phyloP scores from a whole-genome alignment of 202 grass and related monocot genomes.

The Carex arenaria region DNA sequence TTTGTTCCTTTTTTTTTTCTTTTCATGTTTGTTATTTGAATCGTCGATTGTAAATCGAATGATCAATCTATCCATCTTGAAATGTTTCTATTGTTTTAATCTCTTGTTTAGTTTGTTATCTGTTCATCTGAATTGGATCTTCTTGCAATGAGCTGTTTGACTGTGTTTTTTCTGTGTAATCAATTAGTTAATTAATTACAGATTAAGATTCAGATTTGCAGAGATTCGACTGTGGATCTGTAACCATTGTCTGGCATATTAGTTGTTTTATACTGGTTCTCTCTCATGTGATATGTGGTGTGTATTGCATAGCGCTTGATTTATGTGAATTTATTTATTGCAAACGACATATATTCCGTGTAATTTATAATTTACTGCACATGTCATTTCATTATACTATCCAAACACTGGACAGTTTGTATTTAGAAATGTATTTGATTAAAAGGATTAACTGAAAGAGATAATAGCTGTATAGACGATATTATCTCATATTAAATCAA shows the following conservation, averaged over 20 bases:
- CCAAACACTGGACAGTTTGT: not conserved
- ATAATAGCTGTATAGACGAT: not conserved
- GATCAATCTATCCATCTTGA: conserved; percentile 32
- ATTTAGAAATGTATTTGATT: not conserved
- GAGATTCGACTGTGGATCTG: conserved; percentile 24
- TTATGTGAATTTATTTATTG: conserved; percentile 20
- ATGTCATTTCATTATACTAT: not conserved
- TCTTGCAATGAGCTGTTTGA: conserved; percentile 9
- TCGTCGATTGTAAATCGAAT: conserved; percentile 35
- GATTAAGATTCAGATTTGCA: conserved; percentile 20
- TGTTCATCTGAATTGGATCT: conserved; percentile 28
- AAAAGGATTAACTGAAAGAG: not conserved
- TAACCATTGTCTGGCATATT: conserved; percentile 9
- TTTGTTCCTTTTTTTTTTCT: conserved; percentile 21
- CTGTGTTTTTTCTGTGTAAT: not conserved
- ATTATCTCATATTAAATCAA: not conserved
- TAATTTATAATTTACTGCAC: conserved; percentile 2
- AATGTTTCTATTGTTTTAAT: conserved; percentile 15
- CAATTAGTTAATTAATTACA: not conserved
- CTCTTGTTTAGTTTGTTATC: conserved; percentile 10
- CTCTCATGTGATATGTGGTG: not conserved
- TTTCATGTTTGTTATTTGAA: conserved; percentile 22
- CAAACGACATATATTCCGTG: conserved; percentile 8
- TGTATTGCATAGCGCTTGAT: not conserved
- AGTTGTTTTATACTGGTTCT: not conserved